Base-by-base conservation (phyloP, 164 flowering plant species). In the Magnolia sinica region DNA sequence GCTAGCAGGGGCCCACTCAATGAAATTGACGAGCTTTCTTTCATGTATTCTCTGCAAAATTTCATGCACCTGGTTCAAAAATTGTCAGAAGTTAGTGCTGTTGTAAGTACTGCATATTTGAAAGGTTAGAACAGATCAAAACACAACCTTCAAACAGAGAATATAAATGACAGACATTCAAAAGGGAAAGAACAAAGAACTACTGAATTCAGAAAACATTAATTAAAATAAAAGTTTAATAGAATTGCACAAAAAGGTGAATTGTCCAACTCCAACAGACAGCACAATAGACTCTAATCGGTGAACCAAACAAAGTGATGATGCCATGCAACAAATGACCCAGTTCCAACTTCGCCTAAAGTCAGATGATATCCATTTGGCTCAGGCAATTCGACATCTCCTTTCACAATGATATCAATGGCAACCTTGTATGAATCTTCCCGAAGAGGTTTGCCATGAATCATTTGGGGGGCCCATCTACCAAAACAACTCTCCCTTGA, bases 41-140 rank as follows among this genome's bases (percentile, higher is more conserved):
- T 24, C 27, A 24, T 24, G 27, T 24, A 96, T 96, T 83, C 99
- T 90, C 85, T 96, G 99, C 84, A 94, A 84, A 83, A 98, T 94
- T 82, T 96, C 98, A 85, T 96, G 99, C 68, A 96, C 99, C 99
- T 95, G 86, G 76, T 72, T 75, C 73, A n/a, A 76, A 66, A n/a
- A 74, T 50, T 24, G 27, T 24, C 27, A 24, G 27, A 24, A 24
- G 27, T 24, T 24, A 24, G 27, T 24, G 27, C 27, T 24, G 27
- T 24, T 24, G 27, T 24, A 24, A 24, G 27, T 24, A 24, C 27
- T 24, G 27, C 27, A 24, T 24, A 24, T 24, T 24, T 24, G 24
- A 64, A 64, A 64, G 9, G 22, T n/a, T 64, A n/a, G 22, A n/a
- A 27, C 8, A 1, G 23, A 23, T n/a, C 23, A 20, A 20, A 61